Evolutionary conservation across 352 stramenopile species (phyloP).

Genomic region (Pythium grandisporangium): DNA sequence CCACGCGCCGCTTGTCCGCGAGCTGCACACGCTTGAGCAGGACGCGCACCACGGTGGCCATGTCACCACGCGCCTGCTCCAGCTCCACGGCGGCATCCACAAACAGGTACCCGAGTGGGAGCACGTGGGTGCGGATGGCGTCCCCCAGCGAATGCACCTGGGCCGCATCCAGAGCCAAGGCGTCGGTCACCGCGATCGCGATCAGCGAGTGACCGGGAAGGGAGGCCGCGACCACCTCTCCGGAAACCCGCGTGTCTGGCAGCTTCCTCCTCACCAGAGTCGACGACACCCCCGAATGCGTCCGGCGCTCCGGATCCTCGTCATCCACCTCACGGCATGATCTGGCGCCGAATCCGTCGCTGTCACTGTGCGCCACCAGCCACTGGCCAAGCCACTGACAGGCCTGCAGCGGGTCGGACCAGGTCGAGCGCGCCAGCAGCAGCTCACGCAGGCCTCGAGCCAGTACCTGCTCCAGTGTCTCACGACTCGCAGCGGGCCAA

Average conservation of each 20-base stretch:
- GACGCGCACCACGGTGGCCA: not conserved
- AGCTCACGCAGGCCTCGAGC: constrained; percentile 28
- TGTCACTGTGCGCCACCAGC: constrained; percentile 20
- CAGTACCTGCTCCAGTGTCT: constrained; percentile 24
- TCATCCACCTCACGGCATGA: no score
- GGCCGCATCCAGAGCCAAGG: no score
- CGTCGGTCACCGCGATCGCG: not conserved
- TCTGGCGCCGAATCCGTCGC: no score
- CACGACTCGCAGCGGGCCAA: not conserved
- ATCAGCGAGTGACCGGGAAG: no score
- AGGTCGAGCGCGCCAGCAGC: constrained; percentile 6
- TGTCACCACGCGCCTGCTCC: not conserved
- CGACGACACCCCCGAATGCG: no score
- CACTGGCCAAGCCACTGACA: constrained; percentile 46
- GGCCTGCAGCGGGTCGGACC: constrained; percentile 21
- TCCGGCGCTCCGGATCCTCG: no score
- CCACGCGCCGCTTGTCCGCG: constrained; percentile 5
- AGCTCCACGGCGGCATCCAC: constrained; percentile 19
- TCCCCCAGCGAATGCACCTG: not conserved
- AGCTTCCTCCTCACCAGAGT: no score
- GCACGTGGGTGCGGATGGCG: not conserved
- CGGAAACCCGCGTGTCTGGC: no score
- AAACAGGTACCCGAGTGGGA: constrained; percentile 14
- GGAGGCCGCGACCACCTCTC: no score
- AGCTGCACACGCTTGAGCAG: not conserved